These are phyloP conservation scores for Colletotrichum neosansevieriae DNA, from an alignment of 2,329 filamentous ascomycete species.

Conservation along the genomic window DNA sequence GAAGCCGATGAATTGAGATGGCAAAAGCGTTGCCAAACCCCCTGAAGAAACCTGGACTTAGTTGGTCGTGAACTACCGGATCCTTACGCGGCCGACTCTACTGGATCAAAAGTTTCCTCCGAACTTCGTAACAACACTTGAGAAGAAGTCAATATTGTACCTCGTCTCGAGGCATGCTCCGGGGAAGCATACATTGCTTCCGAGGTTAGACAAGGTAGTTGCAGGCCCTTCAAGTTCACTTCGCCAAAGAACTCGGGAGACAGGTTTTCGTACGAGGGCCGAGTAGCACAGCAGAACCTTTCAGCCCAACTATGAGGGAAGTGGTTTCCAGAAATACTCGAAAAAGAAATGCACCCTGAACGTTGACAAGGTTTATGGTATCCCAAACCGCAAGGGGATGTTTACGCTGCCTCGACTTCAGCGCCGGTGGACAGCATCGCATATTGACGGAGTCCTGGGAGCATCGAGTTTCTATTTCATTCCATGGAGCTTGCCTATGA, in stretches of 20 bases:
- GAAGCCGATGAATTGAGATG: background rate
- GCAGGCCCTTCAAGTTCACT: background rate
- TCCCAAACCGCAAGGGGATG: too few species aligned
- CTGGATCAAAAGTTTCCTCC: background rate
- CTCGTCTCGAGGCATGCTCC: background rate
- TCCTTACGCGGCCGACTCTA: background rate
- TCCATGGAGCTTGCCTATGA: too few species aligned
- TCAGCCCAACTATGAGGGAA: background rate
- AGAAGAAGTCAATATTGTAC: background rate
- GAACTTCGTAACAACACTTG: background rate
- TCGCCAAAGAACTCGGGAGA: background rate
- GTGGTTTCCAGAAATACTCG: too few species aligned
- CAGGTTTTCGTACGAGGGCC: background rate
- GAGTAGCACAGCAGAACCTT: slow-evolving; percentile 11
- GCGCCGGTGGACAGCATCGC: too few species aligned
- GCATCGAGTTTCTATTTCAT: too few species aligned
- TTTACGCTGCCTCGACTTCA: too few species aligned
- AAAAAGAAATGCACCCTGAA: too few species aligned
- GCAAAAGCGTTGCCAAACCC: background rate
- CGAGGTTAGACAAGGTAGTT: slow-evolving; percentile 1
- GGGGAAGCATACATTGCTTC: slow-evolving; percentile 1
- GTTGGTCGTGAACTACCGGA: background rate
- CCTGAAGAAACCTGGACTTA: background rate
- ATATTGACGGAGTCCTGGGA: too few species aligned
- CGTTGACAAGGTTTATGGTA: too few species aligned